Evolutionary conservation across 2,329 filamentous ascomycete species (phyloP).

Genomic region (Dothiorella sarmentorum): DNA sequence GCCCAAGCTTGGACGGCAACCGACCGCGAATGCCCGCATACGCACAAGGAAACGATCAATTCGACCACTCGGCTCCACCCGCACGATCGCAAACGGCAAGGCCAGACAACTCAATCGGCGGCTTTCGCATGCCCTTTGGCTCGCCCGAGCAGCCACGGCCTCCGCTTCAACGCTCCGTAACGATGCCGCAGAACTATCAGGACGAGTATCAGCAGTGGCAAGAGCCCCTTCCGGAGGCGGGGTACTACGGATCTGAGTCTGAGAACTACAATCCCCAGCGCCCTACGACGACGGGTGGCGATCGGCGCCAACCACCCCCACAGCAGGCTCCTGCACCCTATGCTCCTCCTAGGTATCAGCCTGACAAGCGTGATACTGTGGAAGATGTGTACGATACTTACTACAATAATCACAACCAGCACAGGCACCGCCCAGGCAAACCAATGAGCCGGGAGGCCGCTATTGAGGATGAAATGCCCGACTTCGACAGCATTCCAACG

Average conservation of each 20-base stretch:
- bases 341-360: constrained; percentile 20
- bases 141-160: constrained; percentile 16
- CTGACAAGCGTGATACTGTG: constrained; percentile 40
- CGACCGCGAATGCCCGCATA: constrained; percentile 1
- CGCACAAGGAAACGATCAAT: constrained; percentile 22
- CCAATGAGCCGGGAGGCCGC: constrained; percentile 36
- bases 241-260: constrained; percentile 37
- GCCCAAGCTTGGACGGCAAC: constrained; percentile 8
- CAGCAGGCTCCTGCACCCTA: not conserved
- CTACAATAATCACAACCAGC: constrained; percentile 33
- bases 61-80: constrained; percentile 7
- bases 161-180: constrained; percentile 32
- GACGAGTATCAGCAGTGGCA: constrained; percentile 31
- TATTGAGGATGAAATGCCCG: constrained; percentile 58
- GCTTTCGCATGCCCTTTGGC: constrained; percentile 15
- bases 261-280: constrained; percentile 34
- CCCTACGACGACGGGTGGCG: constrained; percentile 35
- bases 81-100: constrained; percentile 18
- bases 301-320: not conserved
- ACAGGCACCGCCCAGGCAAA: constrained; percentile 17
- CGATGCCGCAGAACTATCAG: constrained; percentile 35
- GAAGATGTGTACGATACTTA: constrained; percentile 48
- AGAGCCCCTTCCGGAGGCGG: constrained; percentile 32
- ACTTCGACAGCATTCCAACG: constrained; percentile 50
- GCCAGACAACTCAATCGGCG: constrained; percentile 3